Evolutionary conservation across 75 land plant genomes (phyloP).

Genomic region (Azolla pinnata): DNA sequence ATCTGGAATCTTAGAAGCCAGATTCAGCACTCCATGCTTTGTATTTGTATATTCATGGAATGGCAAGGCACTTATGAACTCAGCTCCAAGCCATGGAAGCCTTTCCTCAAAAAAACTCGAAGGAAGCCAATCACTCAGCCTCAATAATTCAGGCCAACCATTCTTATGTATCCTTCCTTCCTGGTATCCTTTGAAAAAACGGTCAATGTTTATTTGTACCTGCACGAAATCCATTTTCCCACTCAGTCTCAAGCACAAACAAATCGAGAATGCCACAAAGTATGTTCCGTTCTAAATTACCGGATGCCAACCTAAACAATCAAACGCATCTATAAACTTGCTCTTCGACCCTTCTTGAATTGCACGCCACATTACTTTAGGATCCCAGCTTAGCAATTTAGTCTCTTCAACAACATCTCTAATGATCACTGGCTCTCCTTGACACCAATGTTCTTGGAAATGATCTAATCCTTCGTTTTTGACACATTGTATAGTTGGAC

Average conservation of each 20-base stretch:
- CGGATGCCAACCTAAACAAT: conserved; percentile 82
- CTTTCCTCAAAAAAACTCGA: conserved; percentile 58
- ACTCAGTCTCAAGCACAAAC: neutral
- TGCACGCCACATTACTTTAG: conserved; percentile 70
- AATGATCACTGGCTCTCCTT: conserved; percentile 80
- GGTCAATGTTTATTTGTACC: conserved; percentile 61
- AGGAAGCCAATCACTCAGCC: conserved; percentile 94
- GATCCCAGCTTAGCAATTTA: conserved; percentile 68
- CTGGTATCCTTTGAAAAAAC: conserved; percentile 70
- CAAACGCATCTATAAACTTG: conserved; percentile 46
- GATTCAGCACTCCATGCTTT: conserved; percentile 54
- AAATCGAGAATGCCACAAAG: neutral
- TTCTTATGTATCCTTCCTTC: conserved; percentile 48
- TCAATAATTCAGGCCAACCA: conserved; percentile 79
- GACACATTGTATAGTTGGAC: conserved; percentile 31
- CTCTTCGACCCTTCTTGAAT: conserved; percentile 38
- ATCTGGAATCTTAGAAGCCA: conserved; percentile 64
- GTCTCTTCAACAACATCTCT: conserved; percentile 49
- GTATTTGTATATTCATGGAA: conserved; percentile 80
- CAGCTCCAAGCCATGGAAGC: conserved; percentile 73
- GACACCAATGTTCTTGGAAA: conserved; percentile 73
- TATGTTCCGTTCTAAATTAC: conserved; percentile 16
- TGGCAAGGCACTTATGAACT: conserved; percentile 64
- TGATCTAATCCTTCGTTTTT: conserved; percentile 40
- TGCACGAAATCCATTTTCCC: conserved; percentile 19